These are phyloP conservation scores for Suhomyces maxii DNA, from an alignment of 1,139 yeast genomes.

Conservation along the genomic window DNA sequence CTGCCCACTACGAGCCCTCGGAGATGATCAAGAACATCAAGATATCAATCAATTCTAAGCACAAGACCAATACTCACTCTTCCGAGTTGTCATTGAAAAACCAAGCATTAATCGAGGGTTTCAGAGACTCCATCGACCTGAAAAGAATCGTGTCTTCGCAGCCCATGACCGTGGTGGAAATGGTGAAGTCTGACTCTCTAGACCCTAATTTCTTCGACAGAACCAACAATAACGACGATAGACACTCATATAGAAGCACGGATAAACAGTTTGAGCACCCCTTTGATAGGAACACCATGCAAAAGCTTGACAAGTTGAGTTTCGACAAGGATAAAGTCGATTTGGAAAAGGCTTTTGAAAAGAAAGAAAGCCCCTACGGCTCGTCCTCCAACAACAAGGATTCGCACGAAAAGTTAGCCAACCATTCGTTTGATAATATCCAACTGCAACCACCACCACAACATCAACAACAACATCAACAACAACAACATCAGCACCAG, in stretches of 20 bases:
- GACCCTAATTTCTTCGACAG: too few relatives aligned
- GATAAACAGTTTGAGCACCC: background rate
- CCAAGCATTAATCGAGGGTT: constrained; percentile 19
- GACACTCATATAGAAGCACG: background rate
- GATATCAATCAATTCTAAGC: constrained; percentile 18
- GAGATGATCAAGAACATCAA: constrained; percentile 22
- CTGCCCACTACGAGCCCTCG: constrained; percentile 14
- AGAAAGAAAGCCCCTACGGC: background rate
- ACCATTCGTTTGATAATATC: too few relatives aligned
- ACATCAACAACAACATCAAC: too few relatives aligned
- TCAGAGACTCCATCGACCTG: constrained; percentile 23
- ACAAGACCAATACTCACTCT: constrained; percentile 9
- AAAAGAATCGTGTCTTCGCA: constrained; percentile 10
- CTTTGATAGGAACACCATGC: background rate
- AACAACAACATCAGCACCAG: too few relatives aligned
- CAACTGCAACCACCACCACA: too few relatives aligned
- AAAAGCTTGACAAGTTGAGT: background rate
- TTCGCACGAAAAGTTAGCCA: too few relatives aligned
- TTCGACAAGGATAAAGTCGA: background rate
- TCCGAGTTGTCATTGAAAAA: constrained; percentile 13
- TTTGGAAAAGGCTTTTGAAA: constrained; percentile 1
- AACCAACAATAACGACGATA: background rate
- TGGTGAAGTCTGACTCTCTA: background rate
- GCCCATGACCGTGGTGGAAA: background rate
- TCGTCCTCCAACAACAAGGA: too few relatives aligned